Evolutionary conservation across 2,329 filamentous ascomycete species (phyloP).

Genomic region (Scleromitrula shiraiana): DNA sequence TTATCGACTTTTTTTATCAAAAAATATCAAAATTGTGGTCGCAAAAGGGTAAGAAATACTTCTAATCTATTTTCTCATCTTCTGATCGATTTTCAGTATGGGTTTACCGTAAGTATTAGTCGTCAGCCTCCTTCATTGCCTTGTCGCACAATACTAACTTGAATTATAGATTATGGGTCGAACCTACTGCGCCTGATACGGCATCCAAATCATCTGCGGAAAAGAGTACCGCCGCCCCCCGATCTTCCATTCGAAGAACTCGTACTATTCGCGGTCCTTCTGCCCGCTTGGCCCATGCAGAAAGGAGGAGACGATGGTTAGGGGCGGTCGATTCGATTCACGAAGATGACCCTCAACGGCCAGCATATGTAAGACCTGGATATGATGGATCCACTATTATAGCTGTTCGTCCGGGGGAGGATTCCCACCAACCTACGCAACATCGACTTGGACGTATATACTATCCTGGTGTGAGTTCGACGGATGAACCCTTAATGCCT

Average conservation of each 20-base stretch:
- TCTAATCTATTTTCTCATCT: neutral
- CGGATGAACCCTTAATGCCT: conserved; percentile 23
- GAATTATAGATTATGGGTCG: conserved; percentile 26
- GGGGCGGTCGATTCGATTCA: neutral
- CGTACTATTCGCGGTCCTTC: conserved; percentile 17
- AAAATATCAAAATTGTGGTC: conserved; percentile 15
- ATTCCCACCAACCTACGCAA: neutral
- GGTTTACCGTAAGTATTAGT: conserved; percentile 27
- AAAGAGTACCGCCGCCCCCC: conserved; percentile 21
- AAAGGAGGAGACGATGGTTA: conserved; percentile 18
- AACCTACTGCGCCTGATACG: conserved; percentile 24
- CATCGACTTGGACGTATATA: conserved; percentile 14
- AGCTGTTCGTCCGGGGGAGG: neutral
- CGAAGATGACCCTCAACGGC: neutral
- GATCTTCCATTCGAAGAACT: conserved; percentile 28
- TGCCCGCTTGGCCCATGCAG: conserved; percentile 16
- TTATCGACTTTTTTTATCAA: conserved; percentile 13
- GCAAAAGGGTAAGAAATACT: conserved; percentile 3
- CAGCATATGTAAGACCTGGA: neutral
- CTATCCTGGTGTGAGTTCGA: no score
- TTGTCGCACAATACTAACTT: conserved; percentile 16
- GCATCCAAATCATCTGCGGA: conserved; percentile 23
- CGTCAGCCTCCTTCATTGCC: conserved; percentile 15
- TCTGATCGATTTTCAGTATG: conserved; percentile 19
- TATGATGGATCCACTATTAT: neutral